A percentile compares a stretch with the other conserved stretches of the same genome.
Conservation (phyloP, 169 alveolate species). For the Eimeria necatrix region DNA sequence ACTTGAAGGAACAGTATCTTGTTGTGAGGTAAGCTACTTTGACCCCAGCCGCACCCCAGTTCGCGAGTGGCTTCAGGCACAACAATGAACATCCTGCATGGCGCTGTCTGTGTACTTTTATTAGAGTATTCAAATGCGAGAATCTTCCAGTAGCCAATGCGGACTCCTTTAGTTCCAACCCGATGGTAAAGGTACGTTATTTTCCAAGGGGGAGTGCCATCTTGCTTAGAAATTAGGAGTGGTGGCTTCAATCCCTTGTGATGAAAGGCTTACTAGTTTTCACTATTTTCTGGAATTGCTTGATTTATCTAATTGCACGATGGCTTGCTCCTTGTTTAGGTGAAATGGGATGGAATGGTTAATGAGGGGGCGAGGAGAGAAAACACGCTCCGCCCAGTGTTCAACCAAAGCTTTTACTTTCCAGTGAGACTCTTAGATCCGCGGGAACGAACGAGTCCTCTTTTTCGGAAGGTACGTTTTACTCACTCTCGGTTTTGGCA, state of each 20-base stretch:
- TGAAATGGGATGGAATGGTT: constrained; percentile 78
- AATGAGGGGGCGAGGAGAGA: constrained; percentile 82
- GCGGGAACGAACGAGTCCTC: constrained; percentile 78
- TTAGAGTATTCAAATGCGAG: constrained; percentile 85
- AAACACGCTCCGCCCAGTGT: constrained; percentile 85
- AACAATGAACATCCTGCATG: background rate
- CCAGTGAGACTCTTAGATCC: constrained; percentile 85
- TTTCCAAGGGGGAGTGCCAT: no score
- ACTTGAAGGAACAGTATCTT: constrained; percentile 83
- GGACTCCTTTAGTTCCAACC: constrained; percentile 84
- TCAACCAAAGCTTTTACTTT: constrained; percentile 85
- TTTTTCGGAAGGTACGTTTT: constrained; percentile 77
- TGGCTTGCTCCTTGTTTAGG: constrained; percentile 12
- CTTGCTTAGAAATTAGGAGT: no score
- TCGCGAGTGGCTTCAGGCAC: no score
- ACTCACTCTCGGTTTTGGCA: background rate
- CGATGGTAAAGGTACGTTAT: constrained; percentile 83
- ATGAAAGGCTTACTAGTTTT: no score
- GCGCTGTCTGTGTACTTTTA: background rate
- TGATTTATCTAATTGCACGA: background rate
- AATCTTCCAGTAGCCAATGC: constrained; percentile 85
- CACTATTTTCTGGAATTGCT: background rate
- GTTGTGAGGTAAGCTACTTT: constrained; percentile 78
- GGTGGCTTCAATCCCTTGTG: no score
- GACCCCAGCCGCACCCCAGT: no score